Evolutionary conservation across 2,329 filamentous ascomycete genomes (phyloP), one percentile per base, ranked within the genome.

Genomic region (Colletotrichum somersetense): DNA sequence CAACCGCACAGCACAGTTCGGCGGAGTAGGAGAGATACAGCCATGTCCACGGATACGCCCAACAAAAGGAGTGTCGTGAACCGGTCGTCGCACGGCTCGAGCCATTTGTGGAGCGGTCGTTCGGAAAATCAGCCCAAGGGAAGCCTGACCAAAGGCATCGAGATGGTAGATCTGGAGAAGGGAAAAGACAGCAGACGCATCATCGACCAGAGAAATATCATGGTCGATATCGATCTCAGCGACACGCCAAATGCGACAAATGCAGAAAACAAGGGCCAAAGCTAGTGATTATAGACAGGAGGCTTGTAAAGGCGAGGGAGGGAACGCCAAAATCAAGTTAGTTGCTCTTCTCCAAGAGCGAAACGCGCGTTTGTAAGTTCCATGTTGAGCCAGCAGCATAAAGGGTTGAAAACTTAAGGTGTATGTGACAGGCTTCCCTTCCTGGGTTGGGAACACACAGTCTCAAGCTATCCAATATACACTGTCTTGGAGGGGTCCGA

Each of bases 81-180:
- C 40, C 14, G 52, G 26, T 42, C 44, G 44, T 46, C 62, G 38
- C 53, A 61, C 16, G 61, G 69, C 53, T 23, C 53, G 2, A n/a
- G n/a, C 18, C 12, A 30, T 30, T 35, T 52, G 5, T 8, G 38
- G 35, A 23, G 38, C 16, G 14, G 35, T 18, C 8, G 12, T 30
- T 8, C 48, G 16, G 18, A 23, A 26, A 42, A 3, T 5, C 20
- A 23, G 7, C 26, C 26, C n/a, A 53, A 46, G 26, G 33, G 35
- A 55, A 18, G 10, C 8, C 35, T 11, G 3, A 0, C 26, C 3
- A 23, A 20, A 42, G 40, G 18, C 10, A 23, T 72, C 7, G 70
- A 72, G 52, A 65, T 72, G 70, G 14, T 44, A 3, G 70, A 72
- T n/a, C 50, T 72, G 16, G 70, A 72, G 40, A 72, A 69, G 2